Evolutionary conservation across 2,329 filamentous ascomycete species (phyloP).

Genomic region (Sclerotinia spermophila): DNA sequence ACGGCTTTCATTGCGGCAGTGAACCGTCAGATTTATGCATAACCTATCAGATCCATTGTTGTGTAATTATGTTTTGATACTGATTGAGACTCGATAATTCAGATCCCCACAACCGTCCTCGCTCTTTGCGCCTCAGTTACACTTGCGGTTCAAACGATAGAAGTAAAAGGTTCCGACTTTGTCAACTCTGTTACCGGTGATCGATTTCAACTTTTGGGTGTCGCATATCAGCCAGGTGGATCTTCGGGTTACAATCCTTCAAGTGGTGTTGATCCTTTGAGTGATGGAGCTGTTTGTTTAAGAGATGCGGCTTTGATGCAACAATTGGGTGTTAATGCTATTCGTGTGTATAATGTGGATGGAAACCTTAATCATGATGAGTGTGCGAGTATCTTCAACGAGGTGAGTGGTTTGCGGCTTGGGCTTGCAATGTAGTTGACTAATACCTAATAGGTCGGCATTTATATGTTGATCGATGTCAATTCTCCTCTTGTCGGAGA

Average conservation of each 20-base stretch:
- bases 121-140: slow-evolving; percentile 40
- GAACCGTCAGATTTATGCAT: background rate
- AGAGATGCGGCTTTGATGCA: slow-evolving; percentile 65
- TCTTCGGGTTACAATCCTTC: slow-evolving; percentile 57
- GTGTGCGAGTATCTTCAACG: slow-evolving; percentile 66
- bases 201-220: slow-evolving; percentile 63
- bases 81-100: background rate
- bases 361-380: slow-evolving; percentile 63
- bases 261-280: slow-evolving; percentile 56
- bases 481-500: slow-evolving; percentile 61
- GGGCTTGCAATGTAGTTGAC: too few relatives aligned
- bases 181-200: slow-evolving; percentile 56
- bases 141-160: slow-evolving; percentile 55
- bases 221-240: slow-evolving; percentile 67
- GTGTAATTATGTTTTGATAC: background rate
- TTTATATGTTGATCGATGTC: slow-evolving; percentile 67
- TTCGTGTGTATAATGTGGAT: slow-evolving; percentile 67
- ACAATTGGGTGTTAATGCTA: slow-evolving; percentile 59
- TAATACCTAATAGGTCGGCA: slow-evolving; percentile 45
- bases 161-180: slow-evolving; percentile 55
- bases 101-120: slow-evolving; percentile 28
- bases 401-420: slow-evolving; percentile 36
- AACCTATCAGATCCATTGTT: background rate
- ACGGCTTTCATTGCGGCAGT: background rate
- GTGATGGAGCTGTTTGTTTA: slow-evolving; percentile 54